These are phyloP conservation scores for Aspergillus versicolor DNA, from an alignment of 2,329 filamentous ascomycete genomes.

Conservation along the genomic window DNA sequence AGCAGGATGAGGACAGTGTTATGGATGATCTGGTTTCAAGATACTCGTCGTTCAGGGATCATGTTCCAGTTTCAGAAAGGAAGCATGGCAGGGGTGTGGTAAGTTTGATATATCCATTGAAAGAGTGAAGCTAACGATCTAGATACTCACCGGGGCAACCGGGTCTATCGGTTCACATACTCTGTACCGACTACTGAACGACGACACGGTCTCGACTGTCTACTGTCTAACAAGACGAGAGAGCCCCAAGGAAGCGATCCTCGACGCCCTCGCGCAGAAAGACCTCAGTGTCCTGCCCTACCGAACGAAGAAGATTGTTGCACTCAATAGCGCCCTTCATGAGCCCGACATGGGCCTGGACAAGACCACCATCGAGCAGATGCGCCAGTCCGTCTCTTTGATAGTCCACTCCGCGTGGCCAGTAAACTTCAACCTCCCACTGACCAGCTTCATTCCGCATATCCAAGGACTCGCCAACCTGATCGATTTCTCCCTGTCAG, in stretches of 20 bases:
- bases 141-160: conserved; percentile 46
- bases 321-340: conserved; percentile 42
- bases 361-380: conserved; percentile 32
- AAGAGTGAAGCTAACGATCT: not conserved
- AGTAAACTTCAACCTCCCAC: conserved; percentile 55
- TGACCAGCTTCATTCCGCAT: conserved; percentile 50
- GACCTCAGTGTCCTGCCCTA: conserved; percentile 22
- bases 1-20: conserved; percentile 25
- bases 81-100: conserved; percentile 12
- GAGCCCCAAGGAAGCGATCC: conserved; percentile 22
- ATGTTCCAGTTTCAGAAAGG: conserved; percentile 22
- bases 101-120: not conserved
- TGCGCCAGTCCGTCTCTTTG: conserved; percentile 43
- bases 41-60: conserved; percentile 44
- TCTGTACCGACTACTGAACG: conserved; percentile 37
- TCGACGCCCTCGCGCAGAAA: conserved; percentile 22
- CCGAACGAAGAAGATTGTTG: conserved; percentile 36
- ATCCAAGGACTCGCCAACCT: conserved; percentile 47
- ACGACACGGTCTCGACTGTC: conserved; percentile 34
- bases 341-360: conserved; percentile 44
- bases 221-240: conserved; percentile 39
- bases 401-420: conserved; percentile 57
- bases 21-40: conserved; percentile 49
- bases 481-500: conserved; percentile 45
- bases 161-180: conserved; percentile 46